Evolutionary conservation across 352 stramenopile genomes (phyloP), one percentile per base, ranked within the genome.

Genomic region (Phytopythium cucurbitacearum): DNA sequence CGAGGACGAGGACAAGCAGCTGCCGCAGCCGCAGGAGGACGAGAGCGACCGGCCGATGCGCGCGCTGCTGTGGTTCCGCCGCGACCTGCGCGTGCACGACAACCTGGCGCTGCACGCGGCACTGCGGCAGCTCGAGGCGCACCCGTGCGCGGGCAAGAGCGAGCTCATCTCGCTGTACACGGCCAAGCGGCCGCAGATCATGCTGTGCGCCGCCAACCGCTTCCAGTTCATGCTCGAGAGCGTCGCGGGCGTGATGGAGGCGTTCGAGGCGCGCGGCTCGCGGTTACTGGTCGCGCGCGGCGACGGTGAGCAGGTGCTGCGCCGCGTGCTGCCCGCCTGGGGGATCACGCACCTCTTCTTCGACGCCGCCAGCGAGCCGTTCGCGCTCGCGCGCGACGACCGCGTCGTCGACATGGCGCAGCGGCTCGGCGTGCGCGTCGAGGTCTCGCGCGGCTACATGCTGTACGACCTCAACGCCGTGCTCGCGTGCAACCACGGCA

Each of bases 1-100:
- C 50, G 60, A 51, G 50, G 52, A 32, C 16, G 28, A 40, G 36
- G 28, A 38, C 7, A 47, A 34, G 21, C 12, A 13, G 7, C 42
- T 34, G 33, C 10, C n/a, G 56, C 36, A 36, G 15, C 5, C 16
- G 0, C 28, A 37, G 44, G 15, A 59, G 28, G 43, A 58, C 0
- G 57, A 56, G 8, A 44, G 2, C n/a, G 35, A 53, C 47, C 36
- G 35, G 1, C 40, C 65, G 62, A 91, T 80, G 53, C 63, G 80
- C 9, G 56, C 69, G 35, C 67, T 91, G 46, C 53, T 91, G 44
- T 99, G 96, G 95, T 98, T 99, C 63, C 87, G 96, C 7, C 98
- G 98, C 60, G 93, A 96, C 48, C 71, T 99, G 51, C 77, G 96
- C 43, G 69, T 99, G 40, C 91, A 98, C 68, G 97, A 99, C 73